Conservation (phyloP, 257 asterid genomes). For the Euphrasia confusa region DNA sequence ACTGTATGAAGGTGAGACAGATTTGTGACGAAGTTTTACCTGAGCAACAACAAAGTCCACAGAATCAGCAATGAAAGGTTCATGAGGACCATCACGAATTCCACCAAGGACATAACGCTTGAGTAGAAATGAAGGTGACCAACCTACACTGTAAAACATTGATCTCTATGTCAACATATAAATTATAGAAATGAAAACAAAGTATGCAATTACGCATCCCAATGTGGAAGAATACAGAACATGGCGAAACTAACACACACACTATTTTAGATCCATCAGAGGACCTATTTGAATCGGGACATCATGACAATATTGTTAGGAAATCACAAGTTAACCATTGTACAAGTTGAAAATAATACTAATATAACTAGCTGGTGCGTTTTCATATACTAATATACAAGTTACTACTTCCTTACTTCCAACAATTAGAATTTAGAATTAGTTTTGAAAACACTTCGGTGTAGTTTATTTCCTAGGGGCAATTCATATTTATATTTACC, state of each 20-base stretch:
- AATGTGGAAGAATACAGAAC: background rate
- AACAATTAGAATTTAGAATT: slow-evolving; percentile 10
- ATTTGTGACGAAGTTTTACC: slow-evolving; percentile 51
- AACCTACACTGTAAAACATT: slow-evolving; percentile 68
- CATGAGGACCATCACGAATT: slow-evolving; percentile 90
- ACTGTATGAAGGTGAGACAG: no score
- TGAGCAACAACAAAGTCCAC: slow-evolving; percentile 97
- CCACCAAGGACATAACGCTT: slow-evolving; percentile 87
- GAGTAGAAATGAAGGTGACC: slow-evolving; percentile 90
- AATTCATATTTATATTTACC: slow-evolving; percentile 3
- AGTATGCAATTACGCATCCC: background rate
- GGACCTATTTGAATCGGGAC: background rate
- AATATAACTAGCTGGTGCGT: background rate
- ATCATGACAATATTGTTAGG: background rate
- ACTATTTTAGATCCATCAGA: background rate
- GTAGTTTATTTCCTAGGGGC: slow-evolving; percentile 9
- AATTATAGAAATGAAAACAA: slow-evolving; percentile 4
- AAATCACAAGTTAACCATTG: background rate
- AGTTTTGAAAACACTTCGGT: background rate
- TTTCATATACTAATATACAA: no score
- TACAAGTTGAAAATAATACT: background rate
- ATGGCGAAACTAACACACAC: background rate
- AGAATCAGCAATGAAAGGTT: slow-evolving; percentile 97
- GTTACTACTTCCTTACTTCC: background rate
- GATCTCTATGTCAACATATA: slow-evolving; percentile 27